These are phyloP conservation scores for Paraconiothyrium sp. DNA, from an alignment of 2,329 filamentous ascomycete species.

Conservation along the genomic window DNA sequence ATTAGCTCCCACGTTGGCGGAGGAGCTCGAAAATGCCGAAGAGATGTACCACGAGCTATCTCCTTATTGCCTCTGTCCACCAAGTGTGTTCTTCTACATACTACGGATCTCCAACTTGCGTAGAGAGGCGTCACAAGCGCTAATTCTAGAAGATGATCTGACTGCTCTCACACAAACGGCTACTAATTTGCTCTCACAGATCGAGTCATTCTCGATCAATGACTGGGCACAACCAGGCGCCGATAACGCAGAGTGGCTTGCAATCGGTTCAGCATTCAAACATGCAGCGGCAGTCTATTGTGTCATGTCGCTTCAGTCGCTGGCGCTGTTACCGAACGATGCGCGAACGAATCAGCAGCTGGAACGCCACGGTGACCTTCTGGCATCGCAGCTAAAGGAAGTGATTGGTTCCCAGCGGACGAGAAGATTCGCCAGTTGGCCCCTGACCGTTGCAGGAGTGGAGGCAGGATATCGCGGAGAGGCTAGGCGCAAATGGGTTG, in stretches of 20 bases:
- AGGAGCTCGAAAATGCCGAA: conserved; percentile 28
- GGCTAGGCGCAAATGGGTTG: conserved; percentile 31
- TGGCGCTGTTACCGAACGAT: conserved; percentile 30
- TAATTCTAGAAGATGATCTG: conserved; percentile 17
- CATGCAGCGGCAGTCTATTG: conserved; percentile 38
- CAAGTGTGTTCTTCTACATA: conserved; percentile 33
- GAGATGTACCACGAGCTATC: conserved; percentile 39
- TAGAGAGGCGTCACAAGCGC: conserved; percentile 20
- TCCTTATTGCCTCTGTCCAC: conserved; percentile 39
- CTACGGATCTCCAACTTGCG: conserved; percentile 39
- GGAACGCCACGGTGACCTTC: conserved; percentile 22
- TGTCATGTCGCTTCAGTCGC: conserved; percentile 37
- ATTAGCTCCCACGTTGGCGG: conserved; percentile 22
- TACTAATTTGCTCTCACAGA: conserved; percentile 30
- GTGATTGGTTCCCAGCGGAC: conserved; percentile 22
- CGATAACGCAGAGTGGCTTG: conserved; percentile 32
- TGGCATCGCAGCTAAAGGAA: conserved; percentile 21
- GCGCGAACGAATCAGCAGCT: conserved; percentile 30
- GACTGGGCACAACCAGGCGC: conserved; percentile 41
- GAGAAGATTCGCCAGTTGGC: conserved; percentile 34
- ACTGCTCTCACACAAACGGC: conserved; percentile 26
- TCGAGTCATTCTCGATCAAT: conserved; percentile 33
- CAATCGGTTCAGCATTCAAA: conserved; percentile 37
- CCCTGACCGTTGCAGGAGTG: conserved; percentile 38
- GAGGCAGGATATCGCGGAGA: conserved; percentile 33